These are phyloP conservation scores for Dendrothele bispora DNA, from an alignment of 768 basidiomycete species.

Conservation along the genomic window DNA sequence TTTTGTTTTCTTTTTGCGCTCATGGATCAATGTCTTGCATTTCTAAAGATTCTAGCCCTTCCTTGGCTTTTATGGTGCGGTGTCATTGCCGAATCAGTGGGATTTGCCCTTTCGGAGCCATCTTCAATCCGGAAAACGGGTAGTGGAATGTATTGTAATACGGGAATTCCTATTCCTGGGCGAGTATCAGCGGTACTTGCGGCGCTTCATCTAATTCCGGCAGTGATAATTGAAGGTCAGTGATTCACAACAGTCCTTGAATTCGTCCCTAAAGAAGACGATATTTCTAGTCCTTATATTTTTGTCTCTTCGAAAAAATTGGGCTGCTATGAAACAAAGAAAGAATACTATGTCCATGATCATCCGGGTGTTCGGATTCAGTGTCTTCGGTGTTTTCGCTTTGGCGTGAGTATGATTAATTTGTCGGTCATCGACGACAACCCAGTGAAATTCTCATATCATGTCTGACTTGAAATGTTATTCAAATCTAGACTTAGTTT, in stretches of 20 bases:
- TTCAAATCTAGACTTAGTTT: neutral
- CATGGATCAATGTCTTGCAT: neutral
- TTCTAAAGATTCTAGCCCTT: neutral
- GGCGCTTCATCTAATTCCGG: neutral
- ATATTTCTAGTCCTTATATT: neutral
- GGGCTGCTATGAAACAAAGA: neutral
- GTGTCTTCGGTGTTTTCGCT: conserved; percentile 5
- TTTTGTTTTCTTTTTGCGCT: neutral
- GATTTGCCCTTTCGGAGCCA: neutral
- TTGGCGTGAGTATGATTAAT: neutral
- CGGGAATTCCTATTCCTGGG: conserved; percentile 2
- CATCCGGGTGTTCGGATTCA: conserved; percentile 3
- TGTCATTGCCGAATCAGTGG: neutral
- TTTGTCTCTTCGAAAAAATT: conserved; percentile 1
- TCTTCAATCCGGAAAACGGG: neutral
- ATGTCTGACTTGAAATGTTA: neutral
- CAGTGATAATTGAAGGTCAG: conserved; percentile 3
- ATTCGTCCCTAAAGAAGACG: neutral
- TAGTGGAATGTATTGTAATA: conserved; percentile 7
- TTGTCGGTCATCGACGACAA: neutral
- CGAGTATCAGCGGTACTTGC: conserved; percentile 5
- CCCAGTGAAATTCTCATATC: neutral
- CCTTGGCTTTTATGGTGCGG: conserved; percentile 1
- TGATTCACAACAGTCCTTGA: neutral
- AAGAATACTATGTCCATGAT: conserved; percentile 1